Evolutionary conservation across 495 filamentous ascomycete species (phyloP), one percentile per base, ranked within the genome.

Genomic region (Podospora conica): DNA sequence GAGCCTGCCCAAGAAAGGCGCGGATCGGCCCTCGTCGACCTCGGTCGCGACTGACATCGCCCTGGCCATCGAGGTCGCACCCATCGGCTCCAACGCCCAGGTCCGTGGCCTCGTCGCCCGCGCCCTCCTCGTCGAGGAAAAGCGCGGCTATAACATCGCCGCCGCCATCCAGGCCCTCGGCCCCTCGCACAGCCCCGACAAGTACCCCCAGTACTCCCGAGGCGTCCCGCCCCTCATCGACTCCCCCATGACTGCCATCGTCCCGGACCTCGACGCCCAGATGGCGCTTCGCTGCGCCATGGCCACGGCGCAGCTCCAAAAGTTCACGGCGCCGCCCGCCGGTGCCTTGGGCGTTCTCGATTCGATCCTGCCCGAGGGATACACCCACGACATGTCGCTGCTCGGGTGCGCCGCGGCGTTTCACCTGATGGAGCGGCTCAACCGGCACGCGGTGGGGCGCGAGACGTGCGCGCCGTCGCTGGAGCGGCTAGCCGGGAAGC

Each of bases 271-370:
- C 3, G 91, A 94, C 69, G 84, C 92, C 23, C 82, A 81, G 18
- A 83, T 90, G 66, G 87, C 92, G 3, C 85, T 96, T 10, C 85
- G 88, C 22, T 92, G 92, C 66, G 91, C 92, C 9, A 93, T 92
- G 85, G 89, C 90, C 58, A 86, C 91, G 12, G 84, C 88, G 11
- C 84, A 94, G 53, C 80, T 92, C 20, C 77, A 82, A n/a, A 81
- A 80, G 11, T 78, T 75, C 25, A 68, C 78, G 6, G 74, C 77
- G 15, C 79, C 79, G 3, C 75, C 73, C 1, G 70, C 73, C n/a
- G 77, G 75, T 6, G 78, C 80, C 4, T 78, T 79, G 22, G 63
- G 68, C 9, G 74, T 85, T 54, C 80, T 83, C 68, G 78, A 82
- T 29, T 76, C 77, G n/a, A 81, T 83, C 15, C 65, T 77, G 3